Conservation (phyloP, 345 rosid genomes). For the Isatis tinctoria region DNA sequence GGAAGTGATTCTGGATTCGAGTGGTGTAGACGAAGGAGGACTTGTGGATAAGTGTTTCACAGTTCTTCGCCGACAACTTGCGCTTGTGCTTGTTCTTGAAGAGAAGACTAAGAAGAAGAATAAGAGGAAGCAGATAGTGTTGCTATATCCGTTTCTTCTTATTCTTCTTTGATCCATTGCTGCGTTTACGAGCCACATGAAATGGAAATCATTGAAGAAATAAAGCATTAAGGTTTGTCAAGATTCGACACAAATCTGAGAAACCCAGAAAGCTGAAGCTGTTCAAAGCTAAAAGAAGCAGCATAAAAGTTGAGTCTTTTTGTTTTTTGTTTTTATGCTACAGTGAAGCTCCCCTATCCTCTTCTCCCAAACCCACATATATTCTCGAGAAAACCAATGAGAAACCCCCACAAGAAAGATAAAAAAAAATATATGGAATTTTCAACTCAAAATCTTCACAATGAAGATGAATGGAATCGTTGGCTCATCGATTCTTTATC, state of each 20-base stretch:
- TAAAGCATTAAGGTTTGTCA: constrained; percentile 9
- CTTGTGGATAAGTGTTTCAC: constrained; percentile 42
- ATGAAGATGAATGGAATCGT: constrained; percentile 45
- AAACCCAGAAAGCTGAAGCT: constrained; percentile 17
- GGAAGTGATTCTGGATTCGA: constrained; percentile 41
- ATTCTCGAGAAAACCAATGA: constrained; percentile 28
- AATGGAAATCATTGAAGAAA: constrained; percentile 21
- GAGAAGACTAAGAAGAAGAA: constrained; percentile 30
- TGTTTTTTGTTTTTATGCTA: background rate
- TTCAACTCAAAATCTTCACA: constrained; percentile 42
- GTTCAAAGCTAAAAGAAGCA: constrained; percentile 26
- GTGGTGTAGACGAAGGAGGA: constrained; percentile 34
- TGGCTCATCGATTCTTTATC: constrained; percentile 37
- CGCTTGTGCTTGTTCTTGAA: constrained; percentile 26
- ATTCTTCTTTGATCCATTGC: constrained; percentile 48
- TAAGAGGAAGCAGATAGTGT: constrained; percentile 26
- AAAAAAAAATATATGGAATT: constrained; percentile 9
- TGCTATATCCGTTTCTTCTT: constrained; percentile 26
- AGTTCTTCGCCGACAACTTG: constrained; percentile 49
- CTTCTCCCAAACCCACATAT: constrained; percentile 20
- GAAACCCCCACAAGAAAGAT: background rate
- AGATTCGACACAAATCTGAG: constrained; percentile 27
- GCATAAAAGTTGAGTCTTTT: constrained; percentile 9
- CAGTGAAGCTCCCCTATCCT: constrained; percentile 29
- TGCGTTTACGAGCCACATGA: constrained; percentile 14